Evolutionary conservation across 257 asterid species (phyloP), one percentile per base, ranked within the genome.

Genomic region (Petunia axillaris): DNA sequence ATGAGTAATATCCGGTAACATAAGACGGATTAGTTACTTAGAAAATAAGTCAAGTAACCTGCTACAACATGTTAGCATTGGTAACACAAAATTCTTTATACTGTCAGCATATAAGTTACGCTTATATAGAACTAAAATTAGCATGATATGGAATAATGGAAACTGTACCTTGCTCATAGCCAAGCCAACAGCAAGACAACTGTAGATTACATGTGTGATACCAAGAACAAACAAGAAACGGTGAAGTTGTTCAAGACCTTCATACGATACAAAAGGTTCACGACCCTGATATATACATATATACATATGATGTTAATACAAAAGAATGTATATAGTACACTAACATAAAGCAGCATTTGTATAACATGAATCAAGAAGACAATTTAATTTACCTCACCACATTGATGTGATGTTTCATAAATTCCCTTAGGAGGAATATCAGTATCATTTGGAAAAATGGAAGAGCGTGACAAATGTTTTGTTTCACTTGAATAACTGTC

Each of bases 211-310:
- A 83, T 94, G 97, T 60, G 94, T 90, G 60, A 93, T 88, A 36
- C 93, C 97, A 57, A 94, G 97, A 86, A 94, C 97, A 81, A 94
- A 94, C 88, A 94, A 84, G 89, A 94, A 93, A 1, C 96, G 91
- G 79, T 93, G 90, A 58, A 93, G 98, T 68, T 94, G 97, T 76
- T 90, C 95, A 10, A 94, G 98, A 39, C 97, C 98, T 88, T 94
- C 97, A 9, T 93, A 84, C 4, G 98, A 93, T 67, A 94, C 96
- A 80, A 93, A 93, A 48, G 97, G 98, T 73, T 93, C 97, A 0
- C 92, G 93, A 44, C 92, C 97, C 98, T 94, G 90, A 83, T 41
- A 82, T 71, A 46, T 38, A 15, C 14, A 83, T 41, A 82, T 71
- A 46, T 38, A 15, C 14, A 44, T 8, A 6, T 4, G 13, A 36